Percentiles rank a stretch among this genome's conserved stretches.
Conservation (phyloP, 2,329 filamentous ascomycete genomes). For the Trichoderma asperellum region DNA sequence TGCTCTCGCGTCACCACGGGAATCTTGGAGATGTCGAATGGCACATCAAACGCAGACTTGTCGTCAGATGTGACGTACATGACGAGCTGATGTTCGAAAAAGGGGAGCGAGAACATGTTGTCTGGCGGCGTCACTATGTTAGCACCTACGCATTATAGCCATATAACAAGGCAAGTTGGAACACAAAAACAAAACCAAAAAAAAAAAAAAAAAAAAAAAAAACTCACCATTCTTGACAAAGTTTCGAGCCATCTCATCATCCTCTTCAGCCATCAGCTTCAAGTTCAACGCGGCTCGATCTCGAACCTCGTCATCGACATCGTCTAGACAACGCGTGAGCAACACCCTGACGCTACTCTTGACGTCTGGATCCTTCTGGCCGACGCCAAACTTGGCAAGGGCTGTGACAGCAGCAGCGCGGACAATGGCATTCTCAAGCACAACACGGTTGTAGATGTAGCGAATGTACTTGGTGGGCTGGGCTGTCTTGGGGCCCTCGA, state of each 20-base stretch:
- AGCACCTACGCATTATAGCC: slow-evolving; percentile 28
- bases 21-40: slow-evolving; percentile 90
- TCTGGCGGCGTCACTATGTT: slow-evolving; percentile 54
- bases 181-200: no score
- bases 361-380: slow-evolving; percentile 93
- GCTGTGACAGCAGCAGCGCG: slow-evolving; percentile 94
- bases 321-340: slow-evolving; percentile 89
- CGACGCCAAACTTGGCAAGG: slow-evolving; percentile 94
- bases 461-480: slow-evolving; percentile 98
- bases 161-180: background rate
- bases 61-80: slow-evolving; percentile 96
- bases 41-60: slow-evolving; percentile 77
- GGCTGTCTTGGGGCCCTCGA: slow-evolving; percentile 92
- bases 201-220: background rate
- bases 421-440: slow-evolving; percentile 95
- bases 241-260: slow-evolving; percentile 79
- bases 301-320: slow-evolving; percentile 95
- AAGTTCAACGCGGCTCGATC: slow-evolving; percentile 94
- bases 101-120: slow-evolving; percentile 91
- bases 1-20: slow-evolving; percentile 95
- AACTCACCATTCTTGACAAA: slow-evolving; percentile 88
- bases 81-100: slow-evolving; percentile 95
- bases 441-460: slow-evolving; percentile 98
- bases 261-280: slow-evolving; percentile 88
- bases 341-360: slow-evolving; percentile 94